Evolutionary conservation across 352 stramenopile genomes (phyloP), one percentile per base, ranked within the genome.

Genomic region (Salisapilia sapeloensis): DNA sequence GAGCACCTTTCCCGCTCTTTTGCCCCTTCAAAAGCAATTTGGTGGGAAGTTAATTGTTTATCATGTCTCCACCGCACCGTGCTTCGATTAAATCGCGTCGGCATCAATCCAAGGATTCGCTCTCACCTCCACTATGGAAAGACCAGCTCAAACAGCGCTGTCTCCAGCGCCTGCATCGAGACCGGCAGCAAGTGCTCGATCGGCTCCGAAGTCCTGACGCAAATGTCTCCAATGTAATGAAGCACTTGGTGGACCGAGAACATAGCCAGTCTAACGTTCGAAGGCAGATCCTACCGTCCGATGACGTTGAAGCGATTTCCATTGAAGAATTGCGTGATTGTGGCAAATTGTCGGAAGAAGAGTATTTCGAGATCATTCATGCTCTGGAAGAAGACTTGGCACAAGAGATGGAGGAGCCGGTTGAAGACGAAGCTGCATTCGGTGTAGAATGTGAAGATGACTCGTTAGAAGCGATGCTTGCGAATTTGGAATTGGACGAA

Each of bases 361-460:
- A 87, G 33, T 87, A 84, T 24, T 29, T 84, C 29, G 67, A 84
- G 6, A 72, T 87, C 16, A 44, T 83, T 12, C 65, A 79, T 36
- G 46, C 65, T 35, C 48, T 87, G 29, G 72, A 87, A 39, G 63
- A 80, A 22, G 67, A 60, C 28, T 48, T 87, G 24, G 47, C 39
- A 2, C 41, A 69, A 14, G 66, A 83, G 18, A 50, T 56, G 30
- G 37, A 61, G 9, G 52, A 54, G 3, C 50, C 66, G 13, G 16
- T 24, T 15, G 48, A 69, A 14, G 52, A 74, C 17, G 44, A 57
- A 22, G 60, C 51, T 1, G 35, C 74, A 33, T 48, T 75, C 26
- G 77, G 77, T 61, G 52, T 63, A 24, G 61, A 72, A 22, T 75
- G 74, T 36, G 69, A 84, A 37, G 64, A 76, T 25, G 64, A 54